phyloP scores from a whole-genome alignment of 2,329 filamentous ascomycete genomes.

The Colletotrichum sojae region DNA sequence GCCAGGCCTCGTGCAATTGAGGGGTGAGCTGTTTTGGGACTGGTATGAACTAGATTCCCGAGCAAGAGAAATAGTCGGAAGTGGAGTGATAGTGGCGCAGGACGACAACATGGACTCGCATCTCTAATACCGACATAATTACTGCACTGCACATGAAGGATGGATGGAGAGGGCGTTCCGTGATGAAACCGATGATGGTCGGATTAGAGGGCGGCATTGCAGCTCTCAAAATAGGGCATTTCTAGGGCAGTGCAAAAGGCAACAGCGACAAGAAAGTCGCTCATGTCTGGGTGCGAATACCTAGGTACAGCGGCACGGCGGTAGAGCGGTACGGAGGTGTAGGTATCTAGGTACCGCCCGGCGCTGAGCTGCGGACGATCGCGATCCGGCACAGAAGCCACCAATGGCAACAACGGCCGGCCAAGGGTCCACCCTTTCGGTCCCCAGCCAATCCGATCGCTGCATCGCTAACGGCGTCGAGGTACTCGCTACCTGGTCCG shows the following conservation, averaged over 20 bases:
- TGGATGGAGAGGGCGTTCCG: not conserved
- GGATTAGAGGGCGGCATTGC: not conserved
- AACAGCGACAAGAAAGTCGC: not conserved
- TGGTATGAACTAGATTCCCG: not conserved
- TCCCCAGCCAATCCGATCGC: not conserved
- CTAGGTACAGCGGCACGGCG: too few relatives aligned
- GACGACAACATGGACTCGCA: not conserved
- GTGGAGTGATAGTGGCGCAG: conserved; percentile 9
- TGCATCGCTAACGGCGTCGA: not conserved
- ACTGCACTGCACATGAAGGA: not conserved
- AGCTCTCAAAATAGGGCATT: conserved; percentile 16
- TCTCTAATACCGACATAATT: too few relatives aligned
- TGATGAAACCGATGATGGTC: not conserved
- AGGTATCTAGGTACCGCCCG: too few relatives aligned
- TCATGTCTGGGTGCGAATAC: not conserved
- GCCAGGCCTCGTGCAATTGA: too few relatives aligned
- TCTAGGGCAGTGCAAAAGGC: conserved; percentile 21
- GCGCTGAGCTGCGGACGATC: conserved; percentile 22
- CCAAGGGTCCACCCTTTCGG: conserved; percentile 16
- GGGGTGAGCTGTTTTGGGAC: conserved; percentile 1
- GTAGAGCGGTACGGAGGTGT: too few relatives aligned
- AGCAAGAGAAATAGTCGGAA: conserved; percentile 13
- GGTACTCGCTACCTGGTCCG: conserved; percentile 11
- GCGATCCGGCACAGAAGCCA: conserved; percentile 15
- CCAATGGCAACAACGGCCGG: too few relatives aligned